Evolutionary conservation across 352 stramenopile species (phyloP), one percentile per base, ranked within the genome.

Genomic region (Globisporangium spinosum): DNA sequence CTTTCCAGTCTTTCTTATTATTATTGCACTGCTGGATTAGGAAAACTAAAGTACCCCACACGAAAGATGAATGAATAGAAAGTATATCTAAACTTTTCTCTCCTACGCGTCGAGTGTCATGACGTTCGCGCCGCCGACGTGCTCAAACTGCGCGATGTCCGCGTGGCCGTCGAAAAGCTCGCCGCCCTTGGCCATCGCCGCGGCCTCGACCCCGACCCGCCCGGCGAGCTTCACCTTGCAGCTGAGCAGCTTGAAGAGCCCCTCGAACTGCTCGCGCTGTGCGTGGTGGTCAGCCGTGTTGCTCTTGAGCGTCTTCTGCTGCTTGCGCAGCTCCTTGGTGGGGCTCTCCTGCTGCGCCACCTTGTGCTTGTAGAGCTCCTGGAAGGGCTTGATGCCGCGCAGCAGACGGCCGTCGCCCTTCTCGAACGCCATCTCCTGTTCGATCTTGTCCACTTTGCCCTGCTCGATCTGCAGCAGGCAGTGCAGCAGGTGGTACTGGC

Each of bases 301-400:
- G 47, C 75, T 80, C 71, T 97, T 97, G 64, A 97, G 80, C 40
- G 79, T 72, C 70, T 94, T 94, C 64, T 98, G 90, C 68, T 97
- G 89, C 71, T 97, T 97, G 35, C 90, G 76, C 47, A 98, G 74
- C 63, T 96, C 85, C 72, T 97, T 97, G 0, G 85, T 89, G 43
- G 98, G 80, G 22, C 79, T 85, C 69, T 98, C 89, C 64, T 98
- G 94, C 71, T 98, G 90, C 25, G 83, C 77, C 54, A 97, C 79
- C 67, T 97, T 98, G 75, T 96, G 79, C 65, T 93, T 91, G 83
- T 97, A 98, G 15, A 98, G 79, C 68, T 95, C 85, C 74, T 97
- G 80, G 70, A 95, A 96, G 32, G 76, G 87, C 51, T 82, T 81
- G 69, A 98, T 97, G 74, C 98, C 89, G 59, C 85, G 84, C 49